Evolutionary conservation across 192 early-diverging fungal species (phyloP), one percentile per base, ranked within the genome.

Genomic region (Polychytrium aggregatum): DNA sequence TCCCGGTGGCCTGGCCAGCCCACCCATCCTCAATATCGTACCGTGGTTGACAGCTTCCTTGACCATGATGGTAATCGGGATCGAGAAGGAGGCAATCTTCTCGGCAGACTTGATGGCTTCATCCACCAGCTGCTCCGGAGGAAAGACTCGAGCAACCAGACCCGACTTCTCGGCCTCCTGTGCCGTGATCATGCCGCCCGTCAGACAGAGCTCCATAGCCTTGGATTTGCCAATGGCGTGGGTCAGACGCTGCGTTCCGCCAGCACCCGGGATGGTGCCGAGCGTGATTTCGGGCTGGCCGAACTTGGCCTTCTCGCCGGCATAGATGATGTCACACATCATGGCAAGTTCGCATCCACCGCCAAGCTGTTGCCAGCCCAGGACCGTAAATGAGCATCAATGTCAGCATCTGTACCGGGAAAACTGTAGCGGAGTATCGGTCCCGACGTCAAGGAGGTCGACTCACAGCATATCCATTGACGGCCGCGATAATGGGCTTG

Each of bases 321-420:
- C 95, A 56, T 98, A 98, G 70, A 98, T 95, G 62, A 96, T 88
- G 63, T 98, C 75, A 48, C 72, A 76, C 89, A 93, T 96, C 95
- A 98, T 98, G 54, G 95, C 92, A 61, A 98, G 81, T 66, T 98
- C 95, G 63, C 95, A 98, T 48, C 95, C 95, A 56, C 95, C 95
- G 42, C 95, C 95, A 22, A 98, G 81, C 78, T 85, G 51, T 41
- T n/a, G n/a, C n/a, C n/a, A n/a, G n/a, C n/a, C n/a, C n/a, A n/a
- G n/a, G n/a, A n/a, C n/a, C n/a, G n/a, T n/a, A n/a, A n/a, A n/a
- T n/a, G n/a, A n/a, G n/a, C n/a, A n/a, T n/a, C n/a, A n/a, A n/a
- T n/a, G n/a, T n/a, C n/a, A n/a, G n/a, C n/a, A n/a, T n/a, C n/a
- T n/a, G n/a, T n/a, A n/a, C n/a, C n/a, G n/a, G n/a, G n/a, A n/a